Percentiles rank a stretch among this genome's conserved stretches.
Conservation (phyloP, 202 grass and related monocot species). For the Bolboschoenoplectus hybrid region DNA sequence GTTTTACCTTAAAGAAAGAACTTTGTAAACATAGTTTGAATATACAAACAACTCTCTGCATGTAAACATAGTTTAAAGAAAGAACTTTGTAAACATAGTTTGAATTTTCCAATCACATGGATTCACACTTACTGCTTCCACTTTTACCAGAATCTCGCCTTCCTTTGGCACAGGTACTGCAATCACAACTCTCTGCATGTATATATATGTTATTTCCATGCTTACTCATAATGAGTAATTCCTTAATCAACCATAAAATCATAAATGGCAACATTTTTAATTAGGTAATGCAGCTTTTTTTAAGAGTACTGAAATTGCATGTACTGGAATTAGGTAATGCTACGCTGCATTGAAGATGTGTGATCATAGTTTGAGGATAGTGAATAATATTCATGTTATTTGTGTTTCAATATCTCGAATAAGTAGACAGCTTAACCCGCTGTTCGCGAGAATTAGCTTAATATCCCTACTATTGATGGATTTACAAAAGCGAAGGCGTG, state of each 20-base stretch:
- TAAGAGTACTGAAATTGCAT: background rate
- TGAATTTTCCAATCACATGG: constrained; percentile 58
- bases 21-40: background rate
- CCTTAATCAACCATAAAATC: background rate
- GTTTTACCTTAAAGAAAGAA: background rate
- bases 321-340: background rate
- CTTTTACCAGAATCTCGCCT: constrained; percentile 57
- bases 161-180: constrained; percentile 56
- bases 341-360: background rate
- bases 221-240: background rate
- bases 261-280: background rate
- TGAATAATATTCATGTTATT: background rate
- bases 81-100: background rate
- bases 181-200: constrained; percentile 52
- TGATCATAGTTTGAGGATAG: background rate
- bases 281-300: background rate
- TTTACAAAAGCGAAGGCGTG: background rate
- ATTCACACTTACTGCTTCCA: constrained; percentile 64
- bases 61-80: no score
- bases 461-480: background rate
- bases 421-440: background rate
- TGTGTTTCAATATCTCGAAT: background rate
- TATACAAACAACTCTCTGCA: no score
- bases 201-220: background rate
- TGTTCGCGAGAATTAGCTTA: background rate